Evolutionary conservation across 2,329 filamentous ascomycete genomes (phyloP), one percentile per base, ranked within the genome.

Genomic region (Fusarium sp.): DNA sequence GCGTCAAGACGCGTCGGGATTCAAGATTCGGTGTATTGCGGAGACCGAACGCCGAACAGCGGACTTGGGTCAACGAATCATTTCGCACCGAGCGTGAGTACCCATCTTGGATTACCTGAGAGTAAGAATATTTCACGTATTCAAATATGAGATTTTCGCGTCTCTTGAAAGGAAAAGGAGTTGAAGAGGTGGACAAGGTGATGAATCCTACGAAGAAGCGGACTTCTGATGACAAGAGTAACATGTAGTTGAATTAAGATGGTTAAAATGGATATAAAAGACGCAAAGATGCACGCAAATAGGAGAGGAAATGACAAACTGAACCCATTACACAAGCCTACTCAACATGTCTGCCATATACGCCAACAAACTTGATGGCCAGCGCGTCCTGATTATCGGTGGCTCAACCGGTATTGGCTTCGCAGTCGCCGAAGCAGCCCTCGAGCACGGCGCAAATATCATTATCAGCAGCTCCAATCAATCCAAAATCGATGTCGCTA

Each of bases 381-480:
- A 5, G 10, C 57, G 36, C 3, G 57, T 60, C 8, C 47, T 60
- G 0, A 18, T 60, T 0, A 5, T 55, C 2, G 57, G 57, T 3
- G 57, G 57, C n/a, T 60, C 57, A 20, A 55, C 47, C 1, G 57
- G 57, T 4, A 60, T 60, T 6, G 57, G 57, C 15, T 60, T 60
- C 14, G 47, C 47, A 15, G 36, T 55, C 4, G 57, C 36, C 8
- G 20, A 60, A 42, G 47, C 47, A 14, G 30, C 22, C n/a, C 36
- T 60, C 8, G 47, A 53, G 24, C 48, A 60, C 16, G 57, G 57
- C 8, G 47, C 36, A 31, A 3, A 33, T 24, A 36, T 55, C 24
- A 9, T 42, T 18, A 41, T 60, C 28, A 42, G 47, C 20, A 55
- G 47, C 18, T 60, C 57, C 11, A 42, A 54, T 20, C 35, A 35